phyloP scores from a whole-genome alignment of 2,329 filamentous ascomycete species.

The Trichocomaceae sp. region DNA sequence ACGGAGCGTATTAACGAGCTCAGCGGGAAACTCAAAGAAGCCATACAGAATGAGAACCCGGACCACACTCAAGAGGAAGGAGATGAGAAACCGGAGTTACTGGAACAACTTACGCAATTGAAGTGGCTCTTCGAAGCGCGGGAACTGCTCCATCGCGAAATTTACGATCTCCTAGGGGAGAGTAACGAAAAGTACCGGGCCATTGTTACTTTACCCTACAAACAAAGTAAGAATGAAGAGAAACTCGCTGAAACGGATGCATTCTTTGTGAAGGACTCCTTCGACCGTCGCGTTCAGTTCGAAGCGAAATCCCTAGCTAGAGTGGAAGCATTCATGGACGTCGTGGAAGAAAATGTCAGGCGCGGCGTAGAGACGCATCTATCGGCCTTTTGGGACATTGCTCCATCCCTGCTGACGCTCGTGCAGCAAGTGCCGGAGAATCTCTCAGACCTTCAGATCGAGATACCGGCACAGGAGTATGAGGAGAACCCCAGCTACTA shows the following conservation, averaged over 20 bases:
- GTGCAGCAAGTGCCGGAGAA: conserved; percentile 68
- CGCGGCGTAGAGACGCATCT: conserved; percentile 87
- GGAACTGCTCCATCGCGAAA: conserved; percentile 77
- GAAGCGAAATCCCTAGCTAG: conserved; percentile 66
- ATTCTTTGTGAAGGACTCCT: conserved; percentile 76
- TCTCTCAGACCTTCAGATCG: conserved; percentile 57
- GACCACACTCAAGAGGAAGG: conserved; percentile 91
- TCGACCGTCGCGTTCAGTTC: conserved; percentile 63
- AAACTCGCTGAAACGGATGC: conserved; percentile 71
- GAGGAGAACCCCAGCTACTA: conserved; percentile 80
- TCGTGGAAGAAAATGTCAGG: conserved; percentile 77
- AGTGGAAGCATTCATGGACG: conserved; percentile 66
- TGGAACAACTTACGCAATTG: conserved; percentile 88
- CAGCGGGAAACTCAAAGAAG: conserved; percentile 63
- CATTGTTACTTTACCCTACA: conserved; percentile 76
- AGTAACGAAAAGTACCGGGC: conserved; percentile 81
- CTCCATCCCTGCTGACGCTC: conserved; percentile 69
- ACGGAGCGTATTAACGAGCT: conserved; percentile 73
- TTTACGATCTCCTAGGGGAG: conserved; percentile 77
- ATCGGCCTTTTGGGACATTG: conserved; percentile 96
- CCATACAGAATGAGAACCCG: conserved; percentile 61
- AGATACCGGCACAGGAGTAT: conserved; percentile 72
- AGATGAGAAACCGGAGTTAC: conserved; percentile 84
- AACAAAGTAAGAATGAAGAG: conserved; percentile 63
- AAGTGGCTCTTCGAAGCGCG: conserved; percentile 97